Base-by-base conservation (phyloP, 169 alveolate genomes). In the Miamiensis avidus region DNA sequence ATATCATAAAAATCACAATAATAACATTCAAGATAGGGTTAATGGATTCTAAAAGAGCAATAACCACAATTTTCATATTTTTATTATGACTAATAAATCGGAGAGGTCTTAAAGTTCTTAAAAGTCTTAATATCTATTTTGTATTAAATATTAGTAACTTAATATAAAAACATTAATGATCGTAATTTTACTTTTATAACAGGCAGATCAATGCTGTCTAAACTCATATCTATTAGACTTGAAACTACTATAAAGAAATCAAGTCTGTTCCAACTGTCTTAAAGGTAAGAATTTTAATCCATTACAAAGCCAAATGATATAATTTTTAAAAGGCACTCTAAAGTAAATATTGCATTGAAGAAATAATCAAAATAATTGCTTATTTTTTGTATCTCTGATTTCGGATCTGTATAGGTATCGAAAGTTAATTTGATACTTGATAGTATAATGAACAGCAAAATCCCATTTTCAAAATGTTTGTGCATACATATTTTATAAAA, bases 261-360 rank as follows among this genome's bases (percentile, higher is more conserved):
- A 29, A 96, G 85, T 76, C 86, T 65, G 82, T 94, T 94, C 97
- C 98, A 96, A 64, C 91, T 90, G 77, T 95, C 97, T 83, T 97
- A 89, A 69, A 96, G 85, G 89, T 96, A 96, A 26, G 96, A 89
- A 33, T 91, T 92, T 79, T 91, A 91, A 81, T 95, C 96, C 31
- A 91, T 64, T 16, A 93, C 78, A 65, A 96, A 89, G 74, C 98
- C 98, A 81, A 81, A 81, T 1, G 97, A 94, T 34, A 95, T 85
- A 26, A 90, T 65, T 86, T 96, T 94, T 31, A 94, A 29, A 25
- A 92, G 73, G 1, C 90, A 85, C 87, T 96, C 98, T 30, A 91
- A 33, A 29, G 91, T 83, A 82, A 96, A 96, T 0, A 90, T 74
- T 31, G 91, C 72, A 78, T 92, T 95, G 73, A 96, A 93, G 32